Conservation (phyloP, 345 rosid genomes). For the Draba incana region DNA sequence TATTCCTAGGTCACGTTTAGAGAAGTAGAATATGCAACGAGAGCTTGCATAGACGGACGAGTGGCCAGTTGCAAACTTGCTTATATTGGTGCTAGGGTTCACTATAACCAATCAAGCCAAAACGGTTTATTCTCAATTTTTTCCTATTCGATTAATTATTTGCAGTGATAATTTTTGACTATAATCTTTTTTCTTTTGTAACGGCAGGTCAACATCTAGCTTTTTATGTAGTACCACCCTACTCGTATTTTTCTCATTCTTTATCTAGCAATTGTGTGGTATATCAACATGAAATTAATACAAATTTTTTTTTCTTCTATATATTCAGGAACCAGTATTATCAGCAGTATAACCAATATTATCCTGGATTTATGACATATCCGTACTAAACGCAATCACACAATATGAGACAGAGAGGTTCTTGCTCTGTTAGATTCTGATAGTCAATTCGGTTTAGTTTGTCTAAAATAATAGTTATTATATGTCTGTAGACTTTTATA, state of each 20-base stretch:
- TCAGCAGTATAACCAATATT: not conserved
- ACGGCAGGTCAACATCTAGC: conserved; percentile 6
- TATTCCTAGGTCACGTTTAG: conserved; percentile 56
- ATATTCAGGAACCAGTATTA: conserved; percentile 4
- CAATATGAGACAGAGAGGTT: conserved; percentile 1
- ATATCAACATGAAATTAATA: not conserved
- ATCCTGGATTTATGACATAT: not conserved
- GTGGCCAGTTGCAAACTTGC: conserved; percentile 62
- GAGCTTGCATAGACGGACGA: conserved; percentile 69
- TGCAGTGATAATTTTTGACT: not conserved
- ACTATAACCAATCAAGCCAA: conserved; percentile 19
- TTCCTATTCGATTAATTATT: not conserved
- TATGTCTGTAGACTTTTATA: conserved; percentile 13
- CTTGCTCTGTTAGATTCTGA: conserved; percentile 7
- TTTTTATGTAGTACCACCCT: not conserved
- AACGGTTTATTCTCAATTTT: conserved; percentile 5
- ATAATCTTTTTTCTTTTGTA: not conserved
- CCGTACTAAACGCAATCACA: not conserved
- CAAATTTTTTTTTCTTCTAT: not conserved
- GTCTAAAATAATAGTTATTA: not conserved
- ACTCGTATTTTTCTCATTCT: conserved; percentile 13
- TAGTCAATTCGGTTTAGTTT: not conserved
- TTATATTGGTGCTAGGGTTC: conserved; percentile 36
- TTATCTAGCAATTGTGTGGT: not conserved
- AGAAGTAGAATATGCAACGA: conserved; percentile 59